A percentile compares a stretch with the other conserved stretches of the same genome.
These are phyloP conservation scores for Termitomyces sp. DNA, from an alignment of 768 basidiomycete genomes.

Conservation along the genomic window DNA sequence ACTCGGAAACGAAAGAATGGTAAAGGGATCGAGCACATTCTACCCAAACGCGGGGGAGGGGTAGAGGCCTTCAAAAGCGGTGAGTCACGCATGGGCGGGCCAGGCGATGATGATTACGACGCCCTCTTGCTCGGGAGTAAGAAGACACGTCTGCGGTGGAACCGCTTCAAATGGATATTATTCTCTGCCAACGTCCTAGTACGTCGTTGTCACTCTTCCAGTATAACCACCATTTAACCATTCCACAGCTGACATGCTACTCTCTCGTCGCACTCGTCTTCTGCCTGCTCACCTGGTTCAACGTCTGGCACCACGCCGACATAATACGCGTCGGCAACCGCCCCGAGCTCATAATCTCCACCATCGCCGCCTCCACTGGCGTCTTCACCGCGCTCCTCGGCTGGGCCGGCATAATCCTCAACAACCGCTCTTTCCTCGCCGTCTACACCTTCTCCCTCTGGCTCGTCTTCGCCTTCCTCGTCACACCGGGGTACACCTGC, in stretches of 20 bases:
- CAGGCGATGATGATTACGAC: constrained; percentile 40
- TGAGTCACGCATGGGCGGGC: constrained; percentile 34
- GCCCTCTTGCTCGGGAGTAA: constrained; percentile 32
- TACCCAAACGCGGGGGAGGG: constrained; percentile 59
- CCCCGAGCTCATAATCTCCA: constrained; percentile 64
- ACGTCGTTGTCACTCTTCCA: constrained; percentile 6
- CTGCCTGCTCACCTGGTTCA: constrained; percentile 75
- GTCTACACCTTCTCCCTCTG: constrained; percentile 73
- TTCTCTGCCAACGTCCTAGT: constrained; percentile 59
- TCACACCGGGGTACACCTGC: constrained; percentile 73
- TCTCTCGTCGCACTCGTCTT: constrained; percentile 56
- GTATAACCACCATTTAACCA: not conserved
- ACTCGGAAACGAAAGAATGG: constrained; percentile 19
- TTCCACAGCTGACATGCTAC: constrained; percentile 44
- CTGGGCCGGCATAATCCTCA: constrained; percentile 79
- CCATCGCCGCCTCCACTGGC: constrained; percentile 54
- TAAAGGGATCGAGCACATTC: constrained; percentile 19
- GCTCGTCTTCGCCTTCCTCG: constrained; percentile 67
- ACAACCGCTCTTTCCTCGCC: constrained; percentile 84
- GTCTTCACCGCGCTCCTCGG: constrained; percentile 68
- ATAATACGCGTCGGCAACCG: constrained; percentile 65
- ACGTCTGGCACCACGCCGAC: constrained; percentile 63
- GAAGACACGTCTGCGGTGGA: constrained; percentile 58
- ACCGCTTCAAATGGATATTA: constrained; percentile 78
- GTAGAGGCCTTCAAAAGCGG: constrained; percentile 46